phyloP scores from a whole-genome alignment of 2,329 filamentous ascomycete species.

The Penicillium corylophilum region DNA sequence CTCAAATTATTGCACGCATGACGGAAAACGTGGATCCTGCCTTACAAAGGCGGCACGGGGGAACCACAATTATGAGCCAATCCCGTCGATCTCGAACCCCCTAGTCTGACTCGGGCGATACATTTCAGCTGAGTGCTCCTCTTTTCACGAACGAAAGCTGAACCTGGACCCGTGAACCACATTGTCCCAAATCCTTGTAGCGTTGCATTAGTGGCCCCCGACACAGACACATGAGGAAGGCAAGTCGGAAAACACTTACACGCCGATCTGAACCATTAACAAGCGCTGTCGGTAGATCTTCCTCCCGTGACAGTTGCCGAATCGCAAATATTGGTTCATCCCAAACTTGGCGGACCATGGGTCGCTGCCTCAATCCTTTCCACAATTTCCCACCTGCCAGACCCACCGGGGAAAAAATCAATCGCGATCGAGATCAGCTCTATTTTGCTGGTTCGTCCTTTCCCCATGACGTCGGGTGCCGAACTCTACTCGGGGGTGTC shows the following conservation, averaged over 20 bases:
- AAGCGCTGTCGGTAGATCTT: neutral
- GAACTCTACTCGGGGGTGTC: conserved; percentile 1
- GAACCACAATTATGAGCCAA: conserved; percentile 12
- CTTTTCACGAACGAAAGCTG: neutral
- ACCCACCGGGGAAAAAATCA: conserved; percentile 9
- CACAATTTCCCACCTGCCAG: conserved; percentile 6
- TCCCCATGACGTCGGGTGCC: conserved; percentile 13
- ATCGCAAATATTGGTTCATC: conserved; percentile 16
- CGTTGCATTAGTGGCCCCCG: too few species aligned
- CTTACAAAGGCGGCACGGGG: conserved; percentile 11
- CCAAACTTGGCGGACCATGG: conserved; percentile 10
- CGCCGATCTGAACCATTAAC: neutral
- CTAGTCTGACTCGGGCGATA: neutral
- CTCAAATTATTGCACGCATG: conserved; percentile 18
- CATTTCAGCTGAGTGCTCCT: conserved; percentile 1
- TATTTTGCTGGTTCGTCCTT: neutral
- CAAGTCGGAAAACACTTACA: conserved; percentile 15
- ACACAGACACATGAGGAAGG: too few species aligned
- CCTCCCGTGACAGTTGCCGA: conserved; percentile 8
- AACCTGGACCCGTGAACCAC: neutral
- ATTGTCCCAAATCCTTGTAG: neutral
- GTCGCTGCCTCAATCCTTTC: neutral
- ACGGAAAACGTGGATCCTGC: conserved; percentile 21
- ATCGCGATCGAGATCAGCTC: conserved; percentile 13
- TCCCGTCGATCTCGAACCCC: conserved; percentile 5